Conservation (phyloP, 441 rosid genomes). For the Gossypium trilobum region DNA sequence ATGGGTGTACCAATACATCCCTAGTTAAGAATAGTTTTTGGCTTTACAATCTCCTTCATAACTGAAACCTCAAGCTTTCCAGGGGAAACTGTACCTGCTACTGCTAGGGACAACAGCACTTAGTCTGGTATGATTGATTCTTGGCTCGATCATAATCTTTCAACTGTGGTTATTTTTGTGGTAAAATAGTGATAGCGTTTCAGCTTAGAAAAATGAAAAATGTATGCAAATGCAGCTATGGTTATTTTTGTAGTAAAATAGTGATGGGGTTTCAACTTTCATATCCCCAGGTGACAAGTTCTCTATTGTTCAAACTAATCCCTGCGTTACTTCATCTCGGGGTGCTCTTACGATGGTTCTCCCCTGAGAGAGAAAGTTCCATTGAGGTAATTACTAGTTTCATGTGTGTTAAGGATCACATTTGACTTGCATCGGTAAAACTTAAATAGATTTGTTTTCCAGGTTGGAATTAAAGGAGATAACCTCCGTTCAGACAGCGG, state of each 20-base stretch:
- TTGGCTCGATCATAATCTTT: not conserved
- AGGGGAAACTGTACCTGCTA: slow-evolving; percentile 84
- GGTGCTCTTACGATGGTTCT: slow-evolving; percentile 79
- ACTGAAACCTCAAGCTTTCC: not conserved
- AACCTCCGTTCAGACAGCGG: slow-evolving; percentile 74
- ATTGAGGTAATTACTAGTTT: slow-evolving; percentile 48
- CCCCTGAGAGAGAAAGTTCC: slow-evolving; percentile 46
- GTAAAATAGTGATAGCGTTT: not conserved
- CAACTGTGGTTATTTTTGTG: not conserved
- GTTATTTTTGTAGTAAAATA: not conserved
- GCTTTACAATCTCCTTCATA: not conserved
- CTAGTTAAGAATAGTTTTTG: not conserved
- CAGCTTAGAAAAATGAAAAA: not conserved
- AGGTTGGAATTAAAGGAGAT: slow-evolving; percentile 89
- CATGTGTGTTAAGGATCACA: slow-evolving; percentile 19
- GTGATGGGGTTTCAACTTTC: not conserved
- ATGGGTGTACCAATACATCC: not conserved
- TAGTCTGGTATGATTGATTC: slow-evolving; percentile 58
- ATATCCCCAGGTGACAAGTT: slow-evolving; percentile 70
- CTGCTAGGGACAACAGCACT: slow-evolving; percentile 95
- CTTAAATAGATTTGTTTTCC: slow-evolving; percentile 32
- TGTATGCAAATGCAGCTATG: not conserved
- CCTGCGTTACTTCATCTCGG: slow-evolving; percentile 87
- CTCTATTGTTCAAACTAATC: slow-evolving; percentile 86
- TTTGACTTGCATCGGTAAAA: slow-evolving; percentile 9